phyloP scores from a whole-genome alignment of 2,329 filamentous ascomycete species.

The Ophiostoma quercus region DNA sequence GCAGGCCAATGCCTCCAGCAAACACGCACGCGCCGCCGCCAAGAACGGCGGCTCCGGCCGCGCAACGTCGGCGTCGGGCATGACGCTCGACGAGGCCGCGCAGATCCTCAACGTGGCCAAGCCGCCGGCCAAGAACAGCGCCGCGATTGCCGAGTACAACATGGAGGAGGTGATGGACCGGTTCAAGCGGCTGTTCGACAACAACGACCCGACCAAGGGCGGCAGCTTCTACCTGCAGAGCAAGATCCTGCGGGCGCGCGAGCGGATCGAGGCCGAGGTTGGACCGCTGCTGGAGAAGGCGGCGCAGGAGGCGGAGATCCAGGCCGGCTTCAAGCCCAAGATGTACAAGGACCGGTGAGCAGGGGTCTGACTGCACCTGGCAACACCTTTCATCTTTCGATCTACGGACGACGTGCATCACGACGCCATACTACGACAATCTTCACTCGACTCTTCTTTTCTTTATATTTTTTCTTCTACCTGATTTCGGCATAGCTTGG shows the following conservation, averaged over 20 bases:
- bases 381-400: not conserved
- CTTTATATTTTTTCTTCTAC: not conserved
- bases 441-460: conserved; percentile 46
- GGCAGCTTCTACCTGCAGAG: conserved; percentile 98
- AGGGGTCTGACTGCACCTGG: not conserved
- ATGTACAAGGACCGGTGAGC: conserved; percentile 71
- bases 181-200: conserved; percentile 92
- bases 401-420: conserved; percentile 5
- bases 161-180: conserved; percentile 74
- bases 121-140: conserved; percentile 60
- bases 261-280: conserved; percentile 85
- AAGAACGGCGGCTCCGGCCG: conserved; percentile 48
- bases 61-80: conserved; percentile 53
- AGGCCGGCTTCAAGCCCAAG: conserved; percentile 90
- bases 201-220: conserved; percentile 90
- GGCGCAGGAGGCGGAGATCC: conserved; percentile 69
- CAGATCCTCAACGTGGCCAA: conserved; percentile 87
- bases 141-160: conserved; percentile 40
- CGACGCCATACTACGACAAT: conserved; percentile 38
- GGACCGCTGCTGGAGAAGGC: conserved; percentile 64
- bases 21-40: conserved; percentile 69
- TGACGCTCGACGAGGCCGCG: conserved; percentile 94
- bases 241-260: conserved; percentile 86
- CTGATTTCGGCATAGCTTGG: conserved; percentile 43
- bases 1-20: conserved; percentile 81